Percentiles rank a stretch among this genome's conserved stretches.
Conservation (phyloP, 371 early-diverging fungal species). For the Funneliformis caledonium region DNA sequence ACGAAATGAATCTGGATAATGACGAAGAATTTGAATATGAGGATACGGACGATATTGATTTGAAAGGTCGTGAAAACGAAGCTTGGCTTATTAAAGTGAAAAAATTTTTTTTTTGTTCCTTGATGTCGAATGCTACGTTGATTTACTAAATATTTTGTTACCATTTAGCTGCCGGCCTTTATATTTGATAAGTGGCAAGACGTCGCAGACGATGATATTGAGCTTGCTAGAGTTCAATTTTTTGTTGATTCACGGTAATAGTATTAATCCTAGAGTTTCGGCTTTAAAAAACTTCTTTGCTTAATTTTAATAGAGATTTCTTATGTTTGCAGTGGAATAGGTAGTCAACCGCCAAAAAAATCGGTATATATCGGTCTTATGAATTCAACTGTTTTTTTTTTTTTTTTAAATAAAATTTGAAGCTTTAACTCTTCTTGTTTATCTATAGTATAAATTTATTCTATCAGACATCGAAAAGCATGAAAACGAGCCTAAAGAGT, state of each 20-base stretch:
- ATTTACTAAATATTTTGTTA: neutral
- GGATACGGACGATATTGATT: constrained; percentile 72
- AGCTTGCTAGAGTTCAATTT: constrained; percentile 82
- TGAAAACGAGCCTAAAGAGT: constrained; percentile 25
- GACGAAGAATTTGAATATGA: constrained; percentile 56
- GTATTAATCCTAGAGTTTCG: neutral
- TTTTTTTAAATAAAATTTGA: neutral
- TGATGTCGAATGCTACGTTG: too few species aligned
- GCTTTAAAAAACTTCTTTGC: neutral
- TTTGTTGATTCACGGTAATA: constrained; percentile 60
- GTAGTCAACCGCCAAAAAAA: too few species aligned
- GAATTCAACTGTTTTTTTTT: too few species aligned
- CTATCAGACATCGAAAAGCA: constrained; percentile 13
- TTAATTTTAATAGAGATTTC: neutral
- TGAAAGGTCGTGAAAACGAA: constrained; percentile 69
- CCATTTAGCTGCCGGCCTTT: constrained; percentile 72
- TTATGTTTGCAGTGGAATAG: too few species aligned
- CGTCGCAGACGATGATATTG: constrained; percentile 67
- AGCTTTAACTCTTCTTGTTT: neutral
- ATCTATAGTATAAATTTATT: constrained; percentile 12
- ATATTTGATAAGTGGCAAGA: constrained; percentile 81
- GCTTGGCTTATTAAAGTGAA: constrained; percentile 91
- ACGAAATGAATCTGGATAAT: too few species aligned
- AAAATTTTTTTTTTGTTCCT: constrained; percentile 13
- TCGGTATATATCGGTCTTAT: too few species aligned